Percentiles rank a stretch among this genome's conserved stretches.
These are phyloP conservation scores for Mrakia gelida DNA, from an alignment of 768 basidiomycete genomes.

Conservation along the genomic window DNA sequence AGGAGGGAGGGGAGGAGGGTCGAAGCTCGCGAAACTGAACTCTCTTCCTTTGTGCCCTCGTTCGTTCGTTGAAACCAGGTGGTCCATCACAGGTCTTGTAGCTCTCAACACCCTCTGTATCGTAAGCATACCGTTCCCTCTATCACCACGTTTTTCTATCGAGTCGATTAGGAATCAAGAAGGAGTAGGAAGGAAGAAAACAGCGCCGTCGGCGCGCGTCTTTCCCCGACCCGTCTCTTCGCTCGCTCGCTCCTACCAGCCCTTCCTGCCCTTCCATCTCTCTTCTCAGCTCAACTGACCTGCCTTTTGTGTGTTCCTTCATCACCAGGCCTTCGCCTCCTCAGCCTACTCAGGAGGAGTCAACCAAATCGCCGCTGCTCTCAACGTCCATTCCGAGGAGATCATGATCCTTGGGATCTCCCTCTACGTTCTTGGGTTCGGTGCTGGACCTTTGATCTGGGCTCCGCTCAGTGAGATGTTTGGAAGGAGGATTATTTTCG, in stretches of 20 bases:
- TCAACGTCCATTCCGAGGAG: not conserved
- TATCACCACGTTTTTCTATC: too few relatives aligned
- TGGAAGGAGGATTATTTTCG: conserved; percentile 30
- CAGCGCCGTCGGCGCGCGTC: too few relatives aligned
- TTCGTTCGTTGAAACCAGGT: not conserved
- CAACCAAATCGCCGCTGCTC: not conserved
- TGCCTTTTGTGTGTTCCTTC: too few relatives aligned
- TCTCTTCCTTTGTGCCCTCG: not conserved
- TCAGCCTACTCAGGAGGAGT: conserved; percentile 30
- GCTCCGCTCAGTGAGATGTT: conserved; percentile 33
- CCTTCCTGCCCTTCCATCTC: too few relatives aligned
- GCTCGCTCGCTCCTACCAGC: too few relatives aligned
- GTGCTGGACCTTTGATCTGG: conserved; percentile 32
- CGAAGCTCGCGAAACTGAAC: not conserved
- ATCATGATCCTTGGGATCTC: conserved; percentile 26
- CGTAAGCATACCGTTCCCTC: not conserved
- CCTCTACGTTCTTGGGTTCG: conserved; percentile 29
- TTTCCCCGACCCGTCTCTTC: too few relatives aligned
- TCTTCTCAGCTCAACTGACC: too few relatives aligned
- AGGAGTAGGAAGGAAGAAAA: not conserved
- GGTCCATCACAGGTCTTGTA: not conserved
- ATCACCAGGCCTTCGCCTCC: conserved; percentile 21
- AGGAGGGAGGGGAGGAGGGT: not conserved
- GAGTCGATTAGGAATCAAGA: not conserved
- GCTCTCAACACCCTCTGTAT: conserved; percentile 17